Base-by-base conservation (phyloP, 441 rosid genomes). In the Pelargonium cotyledonis region DNA sequence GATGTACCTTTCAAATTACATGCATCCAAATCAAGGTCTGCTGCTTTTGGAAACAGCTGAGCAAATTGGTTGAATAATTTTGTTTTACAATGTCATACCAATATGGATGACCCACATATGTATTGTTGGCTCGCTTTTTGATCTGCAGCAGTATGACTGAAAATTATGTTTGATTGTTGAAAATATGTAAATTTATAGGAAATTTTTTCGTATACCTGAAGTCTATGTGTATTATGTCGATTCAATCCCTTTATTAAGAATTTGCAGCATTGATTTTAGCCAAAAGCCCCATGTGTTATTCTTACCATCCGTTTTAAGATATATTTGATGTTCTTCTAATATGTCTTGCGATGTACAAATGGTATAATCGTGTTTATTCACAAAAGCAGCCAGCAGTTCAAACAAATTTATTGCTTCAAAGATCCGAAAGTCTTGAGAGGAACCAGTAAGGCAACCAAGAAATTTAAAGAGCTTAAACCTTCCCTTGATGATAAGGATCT, bases 401-500 rank as follows among this genome's bases (percentile, higher is more conserved):
- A 77, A 15, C 78, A 65, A 62, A 76, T 75, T 35, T 66, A 76
- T 63, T 86, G 86, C 79, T 84, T 88, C 63, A 81, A 82, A 74
- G 86, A 85, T 68, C 63, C 66, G 78, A 89, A 81, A 72, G 40
- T 10, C 73, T 72, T 62, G 51, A 83, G 76, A 73, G 88, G 86
- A 68, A 71, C 73, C 60, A 21, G 79, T 6, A 86, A 84, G 72
- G 66, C 79, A 70, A 55, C 87, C 70, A 90, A 76, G 86, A 91
- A 86, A 79, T 26, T 65, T 63, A 87, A 79, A 76, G 76, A 77
- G 49, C 65, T 82, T 2, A 75, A 70, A 64, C 78, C 76, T 74
- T 75, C 68, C 70, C 79, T 84, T 63, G 80, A 65, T 70, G 97
- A 88, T 38, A 89, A 85, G 81, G 85, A 87, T 85, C 83, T 87